Base-by-base conservation (phyloP, 176 grass and related monocot species). In the Hordeum vulgare region DNA sequence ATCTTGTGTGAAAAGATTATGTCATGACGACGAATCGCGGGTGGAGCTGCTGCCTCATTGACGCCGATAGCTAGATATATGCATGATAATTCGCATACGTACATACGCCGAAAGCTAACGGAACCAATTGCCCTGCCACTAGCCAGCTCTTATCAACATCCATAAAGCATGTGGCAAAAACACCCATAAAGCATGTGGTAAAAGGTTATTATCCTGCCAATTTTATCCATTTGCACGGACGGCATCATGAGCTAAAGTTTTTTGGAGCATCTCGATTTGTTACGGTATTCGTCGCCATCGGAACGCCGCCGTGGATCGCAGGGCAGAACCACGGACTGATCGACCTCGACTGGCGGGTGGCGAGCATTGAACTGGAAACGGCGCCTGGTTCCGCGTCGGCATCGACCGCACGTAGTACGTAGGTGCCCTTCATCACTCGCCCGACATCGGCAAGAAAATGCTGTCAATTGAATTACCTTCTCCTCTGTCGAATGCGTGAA, bases 141-240 rank as follows among this genome's bases (percentile, higher is more conserved):
- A 69, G 61, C 87, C 69, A 28, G 23, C 76, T 61, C 61, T 85
- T 81, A 89, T 89, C 70, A n/a, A 2, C 74, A 25, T 39, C 12
- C n/a, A 1, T 14, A 67, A 84, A 89, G 69, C n/a, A 49, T 39
- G 65, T 7, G 47, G 47, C 7, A 2, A 15, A 37, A 67, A 2
- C 74, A 25, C 51, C 12, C n/a, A 1, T 14, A 67, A 84, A 89
- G 69, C n/a, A 49, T 39, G 65, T 7, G 47, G 47, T 18, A 2
- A 15, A 37, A 67, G 29, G 75, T 49, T 56, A 39, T 44, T n/a
- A 61, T 84, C 8, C 45, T 21, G 18, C 12, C 24, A 7, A 11
- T 74, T 84, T 35, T 72, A 80, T 69, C 76, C 81, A 67, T 68
- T 62, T 11, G 70, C 25, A 28, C 10, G 2, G 36, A 74, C 35